These are phyloP conservation scores for Globisporangium recalcitrans DNA, from an alignment of 352 stramenopile species.

Conservation along the genomic window DNA sequence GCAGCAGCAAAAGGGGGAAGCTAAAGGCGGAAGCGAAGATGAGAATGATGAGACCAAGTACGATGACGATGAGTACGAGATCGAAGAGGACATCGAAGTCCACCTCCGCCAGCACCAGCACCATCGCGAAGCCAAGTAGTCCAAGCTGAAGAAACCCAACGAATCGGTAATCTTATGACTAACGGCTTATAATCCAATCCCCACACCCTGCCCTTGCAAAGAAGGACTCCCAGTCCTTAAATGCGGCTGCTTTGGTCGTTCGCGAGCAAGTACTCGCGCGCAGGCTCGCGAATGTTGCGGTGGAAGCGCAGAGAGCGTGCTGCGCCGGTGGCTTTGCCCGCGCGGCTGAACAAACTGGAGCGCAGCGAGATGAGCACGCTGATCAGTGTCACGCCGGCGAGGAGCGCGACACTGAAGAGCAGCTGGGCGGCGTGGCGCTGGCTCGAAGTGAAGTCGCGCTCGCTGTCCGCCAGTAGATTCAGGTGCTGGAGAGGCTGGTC, in stretches of 20 bases:
- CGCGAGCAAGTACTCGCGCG: slow-evolving; percentile 50
- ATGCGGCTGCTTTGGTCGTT: slow-evolving; percentile 12
- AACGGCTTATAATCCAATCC: not conserved
- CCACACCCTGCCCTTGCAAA: not conserved
- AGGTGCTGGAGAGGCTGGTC: not conserved
- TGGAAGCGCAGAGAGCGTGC: slow-evolving; percentile 26
- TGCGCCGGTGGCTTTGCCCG: slow-evolving; percentile 2
- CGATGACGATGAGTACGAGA: slow-evolving; percentile 48
- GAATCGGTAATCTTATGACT: too few relatives aligned
- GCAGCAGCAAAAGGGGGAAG: slow-evolving; percentile 7
- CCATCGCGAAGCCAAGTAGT: slow-evolving; percentile 12
- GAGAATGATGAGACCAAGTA: slow-evolving; percentile 19
- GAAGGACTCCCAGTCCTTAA: not conserved
- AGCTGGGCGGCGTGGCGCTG: slow-evolving; percentile 25
- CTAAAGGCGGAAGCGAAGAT: slow-evolving; percentile 2
- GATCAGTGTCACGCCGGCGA: slow-evolving; percentile 30
- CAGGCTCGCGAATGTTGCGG: slow-evolving; percentile 33
- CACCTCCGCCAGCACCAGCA: too few relatives aligned
- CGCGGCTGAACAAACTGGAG: slow-evolving; percentile 28
- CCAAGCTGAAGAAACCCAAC: too few relatives aligned
- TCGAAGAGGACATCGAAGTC: slow-evolving; percentile 41
- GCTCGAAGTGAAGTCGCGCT: slow-evolving; percentile 11
- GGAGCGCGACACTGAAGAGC: slow-evolving; percentile 25
- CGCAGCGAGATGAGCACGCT: slow-evolving; percentile 36
- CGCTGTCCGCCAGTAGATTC: slow-evolving; percentile 14